Evolutionary conservation across 345 rosid genomes (phyloP).

Genomic region (Salix dunnii): DNA sequence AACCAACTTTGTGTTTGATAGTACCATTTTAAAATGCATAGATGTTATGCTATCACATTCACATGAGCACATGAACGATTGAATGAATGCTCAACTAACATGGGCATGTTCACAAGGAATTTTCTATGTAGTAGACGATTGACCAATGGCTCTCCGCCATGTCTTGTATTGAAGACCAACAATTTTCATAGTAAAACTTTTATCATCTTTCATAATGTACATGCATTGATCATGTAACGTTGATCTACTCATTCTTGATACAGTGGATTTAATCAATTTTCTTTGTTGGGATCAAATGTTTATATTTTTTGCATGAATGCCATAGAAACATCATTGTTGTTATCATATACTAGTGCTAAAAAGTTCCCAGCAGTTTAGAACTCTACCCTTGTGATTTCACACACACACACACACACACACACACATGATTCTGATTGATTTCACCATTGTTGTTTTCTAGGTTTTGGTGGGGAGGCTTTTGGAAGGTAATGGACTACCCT

Average conservation of each 20-base stretch:
- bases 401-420: background rate
- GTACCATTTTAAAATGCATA: no score
- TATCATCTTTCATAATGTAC: no score
- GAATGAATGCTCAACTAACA: background rate
- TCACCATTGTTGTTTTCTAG: conserved; percentile 38
- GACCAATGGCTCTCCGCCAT: background rate
- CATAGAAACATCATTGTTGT: no score
- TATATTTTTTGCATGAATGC: no score
- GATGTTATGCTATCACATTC: background rate
- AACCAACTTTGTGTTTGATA: background rate
- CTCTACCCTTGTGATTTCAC: background rate
- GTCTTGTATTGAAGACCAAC: background rate
- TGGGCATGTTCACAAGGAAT: background rate
- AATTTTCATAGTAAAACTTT: no score
- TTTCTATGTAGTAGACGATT: background rate
- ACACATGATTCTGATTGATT: conserved; percentile 17
- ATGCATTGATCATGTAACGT: background rate
- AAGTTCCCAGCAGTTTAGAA: background rate
- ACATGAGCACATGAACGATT: background rate
- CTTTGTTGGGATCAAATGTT: no score
- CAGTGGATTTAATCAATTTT: background rate
- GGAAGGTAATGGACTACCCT: conserved; percentile 67
- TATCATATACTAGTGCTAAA: no score
- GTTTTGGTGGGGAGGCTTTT: conserved; percentile 99
- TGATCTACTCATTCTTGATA: background rate